Evolutionary conservation across 2,329 filamentous ascomycete genomes (phyloP).

Genomic region (Fusarium sp.): DNA sequence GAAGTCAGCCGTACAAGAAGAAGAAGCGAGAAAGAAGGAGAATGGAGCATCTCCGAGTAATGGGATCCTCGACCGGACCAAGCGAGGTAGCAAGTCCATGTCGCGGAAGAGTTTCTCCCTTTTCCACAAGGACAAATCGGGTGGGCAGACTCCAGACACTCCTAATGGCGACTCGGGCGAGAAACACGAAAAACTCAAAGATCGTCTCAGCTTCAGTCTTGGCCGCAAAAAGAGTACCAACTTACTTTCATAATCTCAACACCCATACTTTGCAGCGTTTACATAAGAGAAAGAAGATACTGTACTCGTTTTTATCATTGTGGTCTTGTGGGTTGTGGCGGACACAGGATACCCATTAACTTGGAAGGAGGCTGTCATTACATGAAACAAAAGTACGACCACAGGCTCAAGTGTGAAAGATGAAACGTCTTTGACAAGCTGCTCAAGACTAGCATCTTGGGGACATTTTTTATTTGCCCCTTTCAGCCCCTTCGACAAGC

Average conservation of each 20-base stretch:
- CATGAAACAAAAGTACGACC: conserved; percentile 26
- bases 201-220: conserved; percentile 74
- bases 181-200: conserved; percentile 67
- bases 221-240: conserved; percentile 78
- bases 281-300: conserved; percentile 19
- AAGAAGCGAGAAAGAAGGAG: conserved; percentile 56
- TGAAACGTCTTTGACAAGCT: neutral
- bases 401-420: neutral
- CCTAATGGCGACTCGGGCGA: conserved; percentile 40
- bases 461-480: neutral
- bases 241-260: conserved; percentile 48
- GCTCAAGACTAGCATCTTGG: conserved; percentile 4
- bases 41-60: conserved; percentile 51
- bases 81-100: conserved; percentile 81
- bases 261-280: conserved; percentile 16
- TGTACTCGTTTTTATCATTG: conserved; percentile 24
- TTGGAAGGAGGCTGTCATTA: conserved; percentile 27
- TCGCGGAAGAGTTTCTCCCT: conserved; percentile 80
- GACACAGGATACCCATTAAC: conserved; percentile 43
- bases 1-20: conserved; percentile 67
- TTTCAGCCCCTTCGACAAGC: neutral
- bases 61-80: conserved; percentile 72
- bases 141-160: conserved; percentile 39
- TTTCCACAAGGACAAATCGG: conserved; percentile 64
- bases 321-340: conserved; percentile 27